These are phyloP conservation scores for Dalbergia cultrata DNA, from an alignment of 306 rosid species.

Conservation along the genomic window DNA sequence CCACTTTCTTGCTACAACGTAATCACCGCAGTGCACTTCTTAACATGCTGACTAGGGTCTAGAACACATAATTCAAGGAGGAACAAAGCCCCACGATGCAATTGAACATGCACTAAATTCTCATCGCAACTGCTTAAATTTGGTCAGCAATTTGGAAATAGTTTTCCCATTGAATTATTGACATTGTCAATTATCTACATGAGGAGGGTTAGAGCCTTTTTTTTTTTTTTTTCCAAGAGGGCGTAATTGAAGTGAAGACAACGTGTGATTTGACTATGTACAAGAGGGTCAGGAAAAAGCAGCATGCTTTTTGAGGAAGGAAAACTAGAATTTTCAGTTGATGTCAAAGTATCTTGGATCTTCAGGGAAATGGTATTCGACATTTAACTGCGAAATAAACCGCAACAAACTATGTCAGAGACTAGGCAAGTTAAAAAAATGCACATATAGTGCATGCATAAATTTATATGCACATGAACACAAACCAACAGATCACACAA, in stretches of 20 bases:
- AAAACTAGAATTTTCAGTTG: slow-evolving; percentile 60
- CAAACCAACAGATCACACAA: background rate
- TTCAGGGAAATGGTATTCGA: slow-evolving; percentile 97
- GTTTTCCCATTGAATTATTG: slow-evolving; percentile 57
- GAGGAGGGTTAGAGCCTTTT: slow-evolving; percentile 50
- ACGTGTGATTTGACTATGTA: slow-evolving; percentile 41
- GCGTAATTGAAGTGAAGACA: slow-evolving; percentile 41
- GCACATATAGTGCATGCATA: background rate
- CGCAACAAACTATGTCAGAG: slow-evolving; percentile 46
- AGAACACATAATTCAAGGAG: slow-evolving; percentile 18
- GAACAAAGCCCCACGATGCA: background rate
- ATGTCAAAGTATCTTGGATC: slow-evolving; percentile 94
- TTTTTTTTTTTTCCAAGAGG: background rate
- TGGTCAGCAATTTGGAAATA: slow-evolving; percentile 40
- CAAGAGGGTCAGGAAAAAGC: slow-evolving; percentile 50
- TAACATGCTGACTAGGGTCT: background rate
- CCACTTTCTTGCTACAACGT: too few species aligned
- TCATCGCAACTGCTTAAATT: slow-evolving; percentile 10
- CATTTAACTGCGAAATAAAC: slow-evolving; percentile 77
- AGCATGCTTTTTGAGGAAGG: slow-evolving; percentile 35
- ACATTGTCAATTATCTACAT: slow-evolving; percentile 49
- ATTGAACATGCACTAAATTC: background rate
- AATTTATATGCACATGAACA: background rate
- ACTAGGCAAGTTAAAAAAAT: slow-evolving; percentile 18
- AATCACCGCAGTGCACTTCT: background rate